phyloP scores from a whole-genome alignment of 345 rosid species.

The Populus pruinosa region DNA sequence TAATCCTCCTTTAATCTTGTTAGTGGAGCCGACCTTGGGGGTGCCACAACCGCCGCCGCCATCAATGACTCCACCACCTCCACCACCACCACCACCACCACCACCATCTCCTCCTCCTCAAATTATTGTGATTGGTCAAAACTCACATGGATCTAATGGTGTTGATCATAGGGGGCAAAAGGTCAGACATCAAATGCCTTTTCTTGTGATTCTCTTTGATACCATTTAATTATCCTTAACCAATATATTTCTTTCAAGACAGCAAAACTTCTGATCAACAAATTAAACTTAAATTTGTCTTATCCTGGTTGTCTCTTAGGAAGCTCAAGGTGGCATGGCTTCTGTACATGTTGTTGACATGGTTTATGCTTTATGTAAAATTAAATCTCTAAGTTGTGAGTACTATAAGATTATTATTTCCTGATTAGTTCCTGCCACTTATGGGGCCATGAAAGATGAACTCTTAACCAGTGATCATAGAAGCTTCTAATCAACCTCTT shows the following conservation, averaged over 20 bases:
- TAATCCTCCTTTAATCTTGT: constrained; percentile 43
- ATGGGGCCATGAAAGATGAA: no score
- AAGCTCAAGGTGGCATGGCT: background rate
- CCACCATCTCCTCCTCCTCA: background rate
- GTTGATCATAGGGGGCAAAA: constrained; percentile 44
- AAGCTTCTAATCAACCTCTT: background rate
- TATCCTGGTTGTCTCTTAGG: background rate
- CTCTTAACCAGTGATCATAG: no score
- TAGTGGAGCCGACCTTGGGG: constrained; percentile 37
- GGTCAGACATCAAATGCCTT: constrained; percentile 34
- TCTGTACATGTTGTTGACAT: background rate
- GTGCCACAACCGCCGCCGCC: constrained; percentile 18
- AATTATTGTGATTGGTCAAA: constrained; percentile 28
- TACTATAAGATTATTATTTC: no score
- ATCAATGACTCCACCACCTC: constrained; percentile 21
- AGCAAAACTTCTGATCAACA: background rate
- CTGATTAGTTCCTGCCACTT: no score
- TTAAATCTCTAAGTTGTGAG: background rate
- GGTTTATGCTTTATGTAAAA: background rate
- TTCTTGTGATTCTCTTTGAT: background rate
- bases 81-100: background rate
- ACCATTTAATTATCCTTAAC: background rate
- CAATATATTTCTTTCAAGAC: background rate
- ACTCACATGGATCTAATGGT: constrained; percentile 72
- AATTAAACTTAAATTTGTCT: background rate